Percentiles rank a stretch among this genome's conserved stretches.
Conservation (phyloP, 768 basidiomycete species). For the Inosperma sp. region DNA sequence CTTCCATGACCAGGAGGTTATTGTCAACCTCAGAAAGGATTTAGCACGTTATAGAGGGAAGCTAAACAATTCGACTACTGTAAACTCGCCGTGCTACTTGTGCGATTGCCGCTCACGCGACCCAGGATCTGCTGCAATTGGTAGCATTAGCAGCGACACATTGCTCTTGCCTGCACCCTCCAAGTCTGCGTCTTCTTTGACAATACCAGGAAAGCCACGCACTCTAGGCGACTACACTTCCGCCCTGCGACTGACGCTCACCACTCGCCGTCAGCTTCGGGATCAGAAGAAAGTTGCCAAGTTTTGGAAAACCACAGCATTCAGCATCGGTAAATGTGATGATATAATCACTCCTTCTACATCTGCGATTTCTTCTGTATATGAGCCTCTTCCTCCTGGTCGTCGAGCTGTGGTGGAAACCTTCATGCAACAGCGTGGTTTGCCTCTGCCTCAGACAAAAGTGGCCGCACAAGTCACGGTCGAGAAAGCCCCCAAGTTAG, state of each 20-base stretch:
- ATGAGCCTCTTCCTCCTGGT: slow-evolving; percentile 29
- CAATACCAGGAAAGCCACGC: slow-evolving; percentile 20
- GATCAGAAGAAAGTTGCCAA: slow-evolving; percentile 40
- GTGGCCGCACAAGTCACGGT: neutral
- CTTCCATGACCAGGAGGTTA: slow-evolving; percentile 15
- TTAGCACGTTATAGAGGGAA: slow-evolving; percentile 18
- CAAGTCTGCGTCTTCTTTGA: slow-evolving; percentile 16
- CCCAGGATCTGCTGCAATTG: neutral
- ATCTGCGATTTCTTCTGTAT: slow-evolving; percentile 36
- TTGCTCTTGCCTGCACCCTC: slow-evolving; percentile 9
- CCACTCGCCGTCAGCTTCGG: slow-evolving; percentile 40
- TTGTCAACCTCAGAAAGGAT: slow-evolving; percentile 15
- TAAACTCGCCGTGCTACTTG: neutral
- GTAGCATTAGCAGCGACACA: neutral
- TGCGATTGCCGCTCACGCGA: neutral
- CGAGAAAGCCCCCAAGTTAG: neutral
- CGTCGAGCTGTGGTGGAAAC: slow-evolving; percentile 40
- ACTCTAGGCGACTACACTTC: slow-evolving; percentile 43
- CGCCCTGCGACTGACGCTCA: slow-evolving; percentile 45
- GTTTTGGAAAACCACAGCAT: slow-evolving; percentile 46
- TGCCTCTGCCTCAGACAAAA: slow-evolving; percentile 4
- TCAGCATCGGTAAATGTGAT: slow-evolving; percentile 21
- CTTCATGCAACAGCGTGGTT: slow-evolving; percentile 26
- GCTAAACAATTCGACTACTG: neutral
- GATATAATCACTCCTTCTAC: slow-evolving; percentile 36